Evolutionary conservation across 768 basidiomycete species (phyloP), one percentile per base, ranked within the genome.

Genomic region (Jaapia argillacea): DNA sequence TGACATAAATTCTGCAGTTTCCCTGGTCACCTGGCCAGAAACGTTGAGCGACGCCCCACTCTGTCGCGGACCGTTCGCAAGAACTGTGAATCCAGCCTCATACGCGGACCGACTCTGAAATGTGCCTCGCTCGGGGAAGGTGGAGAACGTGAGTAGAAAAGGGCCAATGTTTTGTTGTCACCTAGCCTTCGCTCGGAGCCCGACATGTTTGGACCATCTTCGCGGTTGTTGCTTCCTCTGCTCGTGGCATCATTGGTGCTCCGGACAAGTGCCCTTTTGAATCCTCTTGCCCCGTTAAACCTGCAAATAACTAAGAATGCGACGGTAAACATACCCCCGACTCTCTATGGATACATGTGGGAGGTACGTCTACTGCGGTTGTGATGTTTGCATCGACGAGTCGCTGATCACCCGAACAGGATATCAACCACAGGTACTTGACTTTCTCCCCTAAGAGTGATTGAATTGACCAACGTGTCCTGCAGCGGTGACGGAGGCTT

Each of bases 401-500:
- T n/a, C n/a, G n/a, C n/a, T n/a, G n/a, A n/a, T n/a, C n/a, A n/a
- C 18, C 33, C 42, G 5, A 41, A 10, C 28, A 38, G 37, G 37
- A 38, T 21, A 38, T 38, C 37, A 38, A 38, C 37, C 37, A 38
- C 22, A 10, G 10, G 21, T 33, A 16, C n/a, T n/a, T n/a, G n/a
- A n/a, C n/a, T n/a, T n/a, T n/a, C n/a, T n/a, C n/a, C n/a, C n/a
- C n/a, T n/a, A n/a, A n/a, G n/a, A n/a, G n/a, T n/a, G n/a, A n/a
- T n/a, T n/a, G n/a, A n/a, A n/a, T n/a, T n/a, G n/a, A n/a, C 23
- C 20, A 23, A 23, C 37, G 18, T 24, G 16, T 10, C 36, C 7
- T 41, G 10, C 26, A 65, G 63, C 45, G 63, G 64, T 42, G 67
- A 68, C 46, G 65, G 63, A 33, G 68, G 68, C 6, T 49, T 69